Evolutionary conservation across 768 basidiomycete species (phyloP).

Genomic region (Porpolomopsis calyptriformis): DNA sequence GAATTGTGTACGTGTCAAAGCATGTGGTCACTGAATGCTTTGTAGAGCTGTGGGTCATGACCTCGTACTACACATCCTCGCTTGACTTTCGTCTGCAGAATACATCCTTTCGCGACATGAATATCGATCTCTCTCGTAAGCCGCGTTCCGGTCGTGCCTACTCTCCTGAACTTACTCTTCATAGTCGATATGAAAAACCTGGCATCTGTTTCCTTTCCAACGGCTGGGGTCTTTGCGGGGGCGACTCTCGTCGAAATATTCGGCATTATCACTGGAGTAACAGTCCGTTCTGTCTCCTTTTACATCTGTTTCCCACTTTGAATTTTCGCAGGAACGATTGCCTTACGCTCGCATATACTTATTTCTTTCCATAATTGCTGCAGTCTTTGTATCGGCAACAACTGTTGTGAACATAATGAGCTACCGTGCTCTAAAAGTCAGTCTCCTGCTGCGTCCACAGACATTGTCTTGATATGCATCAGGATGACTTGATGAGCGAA

Average conservation of each 20-base stretch:
- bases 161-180: neutral
- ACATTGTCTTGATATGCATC: neutral
- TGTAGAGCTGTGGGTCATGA: neutral
- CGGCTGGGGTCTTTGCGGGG: neutral
- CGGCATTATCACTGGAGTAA: neutral
- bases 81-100: neutral
- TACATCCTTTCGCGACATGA: neutral
- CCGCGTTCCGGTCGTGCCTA: neutral
- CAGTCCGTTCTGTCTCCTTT: neutral
- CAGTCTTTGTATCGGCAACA: constrained; percentile 1
- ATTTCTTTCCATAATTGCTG: constrained; percentile 2
- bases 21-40: neutral
- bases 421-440: constrained; percentile 4
- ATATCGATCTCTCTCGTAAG: constrained; percentile 1
- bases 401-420: constrained; percentile 4
- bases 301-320: neutral
- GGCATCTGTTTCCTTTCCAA: neutral
- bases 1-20: neutral
- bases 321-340: neutral
- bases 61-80: neutral
- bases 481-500: constrained; percentile 9
- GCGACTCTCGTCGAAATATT: neutral
- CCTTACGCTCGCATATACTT: neutral
- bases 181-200: neutral
- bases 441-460: neutral